A percentile compares a stretch with the other conserved stretches of the same genome.
Conservation (phyloP, 2,329 filamentous ascomycete genomes). For the Clonostachys solani region DNA sequence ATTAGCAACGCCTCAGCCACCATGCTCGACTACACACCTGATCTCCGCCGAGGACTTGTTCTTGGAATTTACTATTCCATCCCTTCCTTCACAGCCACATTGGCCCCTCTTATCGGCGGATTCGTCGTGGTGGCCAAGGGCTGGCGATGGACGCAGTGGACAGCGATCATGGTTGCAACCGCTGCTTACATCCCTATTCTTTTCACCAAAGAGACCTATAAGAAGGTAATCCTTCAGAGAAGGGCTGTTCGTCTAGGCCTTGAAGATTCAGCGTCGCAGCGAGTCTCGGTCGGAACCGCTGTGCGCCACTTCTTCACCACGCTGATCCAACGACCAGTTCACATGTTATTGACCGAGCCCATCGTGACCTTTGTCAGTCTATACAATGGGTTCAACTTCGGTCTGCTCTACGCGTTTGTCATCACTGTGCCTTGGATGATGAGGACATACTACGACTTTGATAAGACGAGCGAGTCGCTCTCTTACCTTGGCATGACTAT, state of each 20-base stretch:
- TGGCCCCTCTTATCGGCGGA: slow-evolving; percentile 62
- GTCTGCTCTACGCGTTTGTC: slow-evolving; percentile 56
- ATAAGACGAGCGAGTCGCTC: slow-evolving; percentile 53
- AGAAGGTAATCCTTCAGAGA: slow-evolving; percentile 47
- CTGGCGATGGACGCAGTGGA: slow-evolving; percentile 56
- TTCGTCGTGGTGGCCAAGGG: slow-evolving; percentile 61
- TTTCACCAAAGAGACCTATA: slow-evolving; percentile 60
- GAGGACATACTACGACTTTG: slow-evolving; percentile 54
- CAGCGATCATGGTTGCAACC: slow-evolving; percentile 27
- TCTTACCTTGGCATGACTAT: slow-evolving; percentile 66
- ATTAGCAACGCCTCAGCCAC: slow-evolving; percentile 60
- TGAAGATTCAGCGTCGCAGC: slow-evolving; percentile 15
- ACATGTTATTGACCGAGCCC: slow-evolving; percentile 65
- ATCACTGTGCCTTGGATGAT: slow-evolving; percentile 64
- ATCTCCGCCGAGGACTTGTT: slow-evolving; percentile 48
- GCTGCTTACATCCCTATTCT: slow-evolving; percentile 53
- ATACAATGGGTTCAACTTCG: slow-evolving; percentile 61
- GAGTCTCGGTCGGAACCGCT: slow-evolving; percentile 12
- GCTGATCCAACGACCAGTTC: slow-evolving; percentile 58
- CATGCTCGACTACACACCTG: slow-evolving; percentile 56
- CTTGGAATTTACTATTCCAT: slow-evolving; percentile 60
- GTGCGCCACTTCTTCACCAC: slow-evolving; percentile 28
- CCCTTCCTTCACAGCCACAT: slow-evolving; percentile 61
- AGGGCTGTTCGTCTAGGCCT: slow-evolving; percentile 31
- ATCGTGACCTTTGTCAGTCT: slow-evolving; percentile 63